Evolutionary conservation across 1,284 basidiomycete species (phyloP), one percentile per base, ranked within the genome.

Genomic region (Melanopsichium pennsylvanicum): DNA sequence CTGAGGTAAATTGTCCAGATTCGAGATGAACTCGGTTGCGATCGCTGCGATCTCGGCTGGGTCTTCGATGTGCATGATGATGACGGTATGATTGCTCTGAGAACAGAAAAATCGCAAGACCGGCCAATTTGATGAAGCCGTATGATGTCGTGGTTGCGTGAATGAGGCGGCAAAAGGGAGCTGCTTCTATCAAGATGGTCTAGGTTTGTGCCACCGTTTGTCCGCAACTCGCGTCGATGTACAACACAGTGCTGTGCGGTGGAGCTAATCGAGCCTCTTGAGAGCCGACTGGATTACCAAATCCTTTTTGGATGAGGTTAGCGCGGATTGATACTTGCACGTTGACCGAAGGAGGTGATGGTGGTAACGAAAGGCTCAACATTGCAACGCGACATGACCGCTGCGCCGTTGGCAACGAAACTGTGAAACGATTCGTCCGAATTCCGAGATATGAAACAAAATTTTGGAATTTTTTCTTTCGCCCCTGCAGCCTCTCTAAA

Each of bases 1-100:
- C 19, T 70, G 70, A 2, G 79, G 77, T 29, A 80, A 45, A 27
- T 79, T 80, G 66, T 80, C 78, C 8, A 80, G 50, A 15, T 63
- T 62, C 1, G 72, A 72, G 34, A 78, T 70, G 50, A 70, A 80
- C 56, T 80, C 78, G 37, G 60, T 63, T 11, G 76, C 74, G 10
- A 80, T 63, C 22, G 72, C 76, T 6, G 78, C 78, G 37, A 80
- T 75, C 58, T 80, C 78, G 6, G 76, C 76, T 6, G 76, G 71
- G 38, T 80, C 78, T 27, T 77, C 75, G 52, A 79, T 75, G 52
- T 62, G 15, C 44, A 59, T 57, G 60, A 69, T 69, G 21, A 13
- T 46, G 25, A 36, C 12, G 15, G 6, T 16, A 8, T 13, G 27
- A 29, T 13, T 29, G 13, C 27, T 13, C 7, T 7, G 7, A 29